These are phyloP conservation scores for Claviceps sp. DNA, from an alignment of 2,329 filamentous ascomycete species.

Conservation along the genomic window DNA sequence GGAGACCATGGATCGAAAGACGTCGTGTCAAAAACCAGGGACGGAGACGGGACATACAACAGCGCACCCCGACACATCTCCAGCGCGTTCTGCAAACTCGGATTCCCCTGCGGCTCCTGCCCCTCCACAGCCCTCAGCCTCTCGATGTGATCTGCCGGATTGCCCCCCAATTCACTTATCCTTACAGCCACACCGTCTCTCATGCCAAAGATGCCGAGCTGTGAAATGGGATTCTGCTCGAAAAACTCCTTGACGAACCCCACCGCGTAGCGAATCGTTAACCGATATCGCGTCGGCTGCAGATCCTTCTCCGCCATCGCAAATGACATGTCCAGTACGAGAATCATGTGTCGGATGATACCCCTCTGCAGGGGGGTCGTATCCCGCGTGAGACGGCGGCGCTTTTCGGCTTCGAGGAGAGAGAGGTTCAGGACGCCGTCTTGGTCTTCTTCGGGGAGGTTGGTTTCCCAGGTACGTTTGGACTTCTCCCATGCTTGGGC, in stretches of 20 bases:
- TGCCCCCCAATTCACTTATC: conserved; percentile 82
- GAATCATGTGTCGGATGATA: conserved; percentile 90
- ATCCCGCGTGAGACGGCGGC: conserved; percentile 69
- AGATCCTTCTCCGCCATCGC: conserved; percentile 95
- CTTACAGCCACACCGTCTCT: conserved; percentile 77
- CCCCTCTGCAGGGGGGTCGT: conserved; percentile 91
- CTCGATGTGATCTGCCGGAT: conserved; percentile 76
- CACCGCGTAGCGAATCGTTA: conserved; percentile 69
- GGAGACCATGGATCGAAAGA: too few relatives aligned
- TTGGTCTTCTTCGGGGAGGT: conserved; percentile 54
- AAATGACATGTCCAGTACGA: conserved; percentile 83
- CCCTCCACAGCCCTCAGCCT: conserved; percentile 55
- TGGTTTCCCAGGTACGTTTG: conserved; percentile 56
- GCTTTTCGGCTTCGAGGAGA: conserved; percentile 71
- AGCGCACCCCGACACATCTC: conserved; percentile 88
- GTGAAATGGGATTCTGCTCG: conserved; percentile 96
- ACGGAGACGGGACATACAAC: conserved; percentile 39
- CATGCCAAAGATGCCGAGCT: conserved; percentile 87
- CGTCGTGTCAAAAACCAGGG: too few relatives aligned
- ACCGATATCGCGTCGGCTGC: conserved; percentile 71
- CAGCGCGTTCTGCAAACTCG: conserved; percentile 83
- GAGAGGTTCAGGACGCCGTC: conserved; percentile 70
- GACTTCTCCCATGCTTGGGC: conserved; percentile 54
- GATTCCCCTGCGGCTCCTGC: conserved; percentile 57
- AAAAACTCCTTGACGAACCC: conserved; percentile 92